Evolutionary conservation across 2,329 filamentous ascomycete genomes (phyloP), one percentile per base, ranked within the genome.

Genomic region (Penicillium polonicum): DNA sequence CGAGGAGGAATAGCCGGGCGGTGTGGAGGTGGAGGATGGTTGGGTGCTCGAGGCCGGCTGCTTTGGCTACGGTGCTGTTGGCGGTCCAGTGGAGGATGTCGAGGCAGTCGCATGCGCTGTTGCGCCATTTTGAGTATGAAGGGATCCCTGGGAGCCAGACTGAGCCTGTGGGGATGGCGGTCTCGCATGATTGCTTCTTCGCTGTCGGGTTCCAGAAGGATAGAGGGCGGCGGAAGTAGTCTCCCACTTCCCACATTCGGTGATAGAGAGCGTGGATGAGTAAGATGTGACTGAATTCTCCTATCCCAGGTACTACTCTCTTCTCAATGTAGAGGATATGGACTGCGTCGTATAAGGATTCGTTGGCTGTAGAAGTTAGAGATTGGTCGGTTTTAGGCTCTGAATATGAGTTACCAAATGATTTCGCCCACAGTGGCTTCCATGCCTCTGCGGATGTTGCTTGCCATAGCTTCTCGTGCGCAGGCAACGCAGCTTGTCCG

Each of bases 1-100:
- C 74, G 0, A 85, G 75, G 2, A 86, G 69, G 0, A 85, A 70
- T 1, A 85, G 74, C 2, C 84, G 76, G 0, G 83, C 78, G 2
- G 82, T 68, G 61, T 86, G 84, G 3, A 86, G 75, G 61, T 85
- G 82, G 7, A 85, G 67, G 0, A 86, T 75, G 1, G 80, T 83
- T 2, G 81, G 77, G 57, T 84, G 82, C 57, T 85, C 83, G 6
- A 80, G 72, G 0, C 83, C 83, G 1, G 76, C 74, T 1, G 77
- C 70, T 48, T 77, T 76, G 5, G 80, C 79, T 31, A 83, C 78
- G 0, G 76, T 77, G 42, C 76, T 79, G 60, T 84, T 84, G 3
- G 83, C 83, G 19, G 78, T 76, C 83, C 83, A 85, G 63, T 86
- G 82, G 2, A 86, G 72, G 1, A 85, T 77, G 56, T 86, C 83